A percentile compares a stretch with the other conserved stretches of the same genome.
Conservation (phyloP, 1,284 basidiomycete species). For the Tylopilus microsporus region DNA sequence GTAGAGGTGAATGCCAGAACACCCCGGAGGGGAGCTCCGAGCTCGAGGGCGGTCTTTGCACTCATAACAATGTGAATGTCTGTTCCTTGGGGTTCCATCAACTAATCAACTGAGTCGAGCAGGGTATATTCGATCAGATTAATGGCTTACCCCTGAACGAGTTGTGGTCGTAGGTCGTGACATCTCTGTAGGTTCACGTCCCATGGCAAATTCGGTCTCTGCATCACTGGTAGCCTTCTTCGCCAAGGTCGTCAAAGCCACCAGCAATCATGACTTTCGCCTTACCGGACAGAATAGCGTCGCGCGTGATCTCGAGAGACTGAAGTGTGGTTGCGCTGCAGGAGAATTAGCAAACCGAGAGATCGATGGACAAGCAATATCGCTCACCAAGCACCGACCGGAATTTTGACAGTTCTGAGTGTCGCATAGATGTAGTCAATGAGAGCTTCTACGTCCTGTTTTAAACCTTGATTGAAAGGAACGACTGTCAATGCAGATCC, state of each 20-base stretch:
- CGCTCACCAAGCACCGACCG: slow-evolving; percentile 91
- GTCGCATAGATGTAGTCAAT: slow-evolving; percentile 50
- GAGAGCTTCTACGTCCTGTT: slow-evolving; percentile 95
- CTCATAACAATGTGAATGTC: slow-evolving; percentile 97
- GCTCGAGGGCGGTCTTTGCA: slow-evolving; percentile 91
- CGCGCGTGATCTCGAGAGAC: slow-evolving; percentile 96
- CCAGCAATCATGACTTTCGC: slow-evolving; percentile 99
- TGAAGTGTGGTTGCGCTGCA: slow-evolving; percentile 90
- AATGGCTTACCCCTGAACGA: slow-evolving; percentile 71
- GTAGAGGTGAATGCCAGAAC: slow-evolving; percentile 95
- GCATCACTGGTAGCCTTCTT: slow-evolving; percentile 98
- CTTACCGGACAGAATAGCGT: slow-evolving; percentile 90
- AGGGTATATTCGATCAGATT: not conserved
- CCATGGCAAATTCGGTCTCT: slow-evolving; percentile 96
- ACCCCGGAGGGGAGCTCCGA: slow-evolving; percentile 90
- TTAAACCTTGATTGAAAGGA: slow-evolving; percentile 97
- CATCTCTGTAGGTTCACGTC: slow-evolving; percentile 97
- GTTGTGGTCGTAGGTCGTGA: slow-evolving; percentile 96
- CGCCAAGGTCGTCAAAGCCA: slow-evolving; percentile 96
- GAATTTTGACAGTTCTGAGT: slow-evolving; percentile 97
- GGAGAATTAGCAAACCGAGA: slow-evolving; percentile 7
- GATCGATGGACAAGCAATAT: not conserved
- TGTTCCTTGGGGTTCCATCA: slow-evolving; percentile 97
- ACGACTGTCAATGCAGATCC: slow-evolving; percentile 96
- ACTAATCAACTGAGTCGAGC: slow-evolving; percentile 41